Evolutionary conservation across 257 asterid species (phyloP), one percentile per base, ranked within the genome.

Genomic region (Solanum chilense): DNA sequence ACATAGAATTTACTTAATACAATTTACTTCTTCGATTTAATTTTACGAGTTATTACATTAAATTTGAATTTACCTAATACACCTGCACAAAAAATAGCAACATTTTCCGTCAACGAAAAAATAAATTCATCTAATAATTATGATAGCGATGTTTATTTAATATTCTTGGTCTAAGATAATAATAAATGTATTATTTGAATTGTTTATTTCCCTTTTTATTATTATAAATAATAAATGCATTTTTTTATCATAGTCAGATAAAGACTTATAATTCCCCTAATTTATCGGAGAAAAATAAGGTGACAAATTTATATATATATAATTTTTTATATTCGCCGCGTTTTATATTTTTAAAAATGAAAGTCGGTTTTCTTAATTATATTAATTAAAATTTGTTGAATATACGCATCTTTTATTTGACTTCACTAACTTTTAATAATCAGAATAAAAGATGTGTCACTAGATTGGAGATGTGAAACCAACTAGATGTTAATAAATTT

Each of bases 1-100:
- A 2, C 27, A 60, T 8, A 8, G 0, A 9, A 8, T 1, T 21
- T 60, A 3, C 1, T 9, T 21, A 4, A 0, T 3, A 60, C 3
- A 13, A 1, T 45, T 45, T 12, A 60, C 27, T n/a, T 58, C 68
- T 8, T 58, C 58, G 5, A 5, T 14, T 2, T 45, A 11, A 45
- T 45, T 45, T 45, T 45, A 45, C 5, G 1, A 14, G 6, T 6
- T 45, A 47, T 56, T 20, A 56, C 64, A 20, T 56, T 49, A 1
- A 49, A 49, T 15, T 49, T 52, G 2, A 52, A 11, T 56, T 56
- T 3, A 18, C 11, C 11, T 2, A 20, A 20, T 20, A 1, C 3
- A 2, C 5, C 25, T 5, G 20, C 25, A 1, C 1, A 20, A 56
- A 56, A 56, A 56, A 7, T 7, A 18, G 64, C 64, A 56, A 20